Evolutionary conservation across 2,329 filamentous ascomycete species (phyloP).

Genomic region (Zasmidium cellare): DNA sequence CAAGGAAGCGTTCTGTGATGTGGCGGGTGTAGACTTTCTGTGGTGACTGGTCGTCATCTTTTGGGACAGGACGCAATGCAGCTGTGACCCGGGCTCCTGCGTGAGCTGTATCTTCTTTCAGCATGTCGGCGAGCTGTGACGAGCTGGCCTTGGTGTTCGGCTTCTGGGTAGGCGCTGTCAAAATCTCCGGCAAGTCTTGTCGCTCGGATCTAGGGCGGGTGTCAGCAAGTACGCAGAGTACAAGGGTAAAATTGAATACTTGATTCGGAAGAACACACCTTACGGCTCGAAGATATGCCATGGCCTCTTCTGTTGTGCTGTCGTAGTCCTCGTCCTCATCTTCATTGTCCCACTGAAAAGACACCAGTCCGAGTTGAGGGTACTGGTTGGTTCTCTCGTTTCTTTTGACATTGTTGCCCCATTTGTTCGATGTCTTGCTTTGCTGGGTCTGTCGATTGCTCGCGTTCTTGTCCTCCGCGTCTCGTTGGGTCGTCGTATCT

Average conservation of each 20-base stretch:
- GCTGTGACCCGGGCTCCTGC: too few relatives aligned
- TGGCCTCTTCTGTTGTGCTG: constrained; percentile 31
- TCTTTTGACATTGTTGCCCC: constrained; percentile 9
- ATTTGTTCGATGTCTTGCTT: background rate
- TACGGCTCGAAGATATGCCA: constrained; percentile 35
- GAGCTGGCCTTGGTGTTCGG: background rate
- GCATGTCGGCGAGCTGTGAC: background rate
- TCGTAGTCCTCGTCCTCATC: constrained; percentile 23
- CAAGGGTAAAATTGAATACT: background rate
- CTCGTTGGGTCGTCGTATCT: too few relatives aligned
- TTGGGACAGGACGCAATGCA: constrained; percentile 37
- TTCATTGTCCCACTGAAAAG: constrained; percentile 26
- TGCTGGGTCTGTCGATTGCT: background rate
- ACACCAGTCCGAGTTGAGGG: constrained; percentile 26
- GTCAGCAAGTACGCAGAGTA: constrained; percentile 12
- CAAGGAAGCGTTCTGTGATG: constrained; percentile 64
- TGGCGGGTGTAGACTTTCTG: constrained; percentile 67
- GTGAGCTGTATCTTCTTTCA: background rate
- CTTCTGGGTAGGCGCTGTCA: constrained; percentile 21
- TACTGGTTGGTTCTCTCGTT: constrained; percentile 26
- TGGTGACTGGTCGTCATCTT: constrained; percentile 40
- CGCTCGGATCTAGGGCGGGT: constrained; percentile 24
- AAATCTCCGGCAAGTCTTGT: constrained; percentile 26
- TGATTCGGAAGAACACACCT: constrained; percentile 18
- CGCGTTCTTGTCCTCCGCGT: constrained; percentile 10